Percentiles rank a stretch among this genome's conserved stretches.
These are phyloP conservation scores for Tricholoma flavovirens DNA, from an alignment of 768 basidiomycete genomes.

Conservation along the genomic window DNA sequence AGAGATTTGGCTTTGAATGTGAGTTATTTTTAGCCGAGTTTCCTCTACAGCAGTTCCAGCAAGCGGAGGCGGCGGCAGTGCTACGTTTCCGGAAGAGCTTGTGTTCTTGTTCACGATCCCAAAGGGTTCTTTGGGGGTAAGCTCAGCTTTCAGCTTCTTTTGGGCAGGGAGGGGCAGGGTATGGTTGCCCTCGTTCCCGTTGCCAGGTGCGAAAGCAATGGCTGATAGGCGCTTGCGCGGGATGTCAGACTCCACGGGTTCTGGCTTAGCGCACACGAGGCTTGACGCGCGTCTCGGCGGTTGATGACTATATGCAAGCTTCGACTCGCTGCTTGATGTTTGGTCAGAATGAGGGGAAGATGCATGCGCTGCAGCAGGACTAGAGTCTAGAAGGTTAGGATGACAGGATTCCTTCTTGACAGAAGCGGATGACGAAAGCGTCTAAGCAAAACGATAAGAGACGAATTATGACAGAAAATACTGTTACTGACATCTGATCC, in stretches of 20 bases:
- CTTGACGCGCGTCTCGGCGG: conserved; percentile 4
- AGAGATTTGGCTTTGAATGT: conserved; percentile 11
- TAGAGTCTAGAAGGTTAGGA: conserved; percentile 6
- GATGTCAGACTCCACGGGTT: conserved; percentile 19
- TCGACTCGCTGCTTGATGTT: conserved; percentile 3
- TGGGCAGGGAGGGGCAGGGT: neutral
- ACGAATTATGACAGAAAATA: neutral
- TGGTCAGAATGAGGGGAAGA: neutral
- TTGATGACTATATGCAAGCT: neutral
- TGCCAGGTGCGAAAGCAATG: conserved; percentile 15
- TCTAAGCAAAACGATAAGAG: neutral
- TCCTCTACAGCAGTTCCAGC: conserved; percentile 12
- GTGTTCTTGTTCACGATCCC: conserved; percentile 16
- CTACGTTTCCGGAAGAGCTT: neutral
- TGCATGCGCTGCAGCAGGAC: neutral
- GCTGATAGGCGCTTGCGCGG: conserved; percentile 35
- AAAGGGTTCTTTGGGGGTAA: conserved; percentile 21
- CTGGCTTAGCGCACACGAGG: conserved; percentile 7
- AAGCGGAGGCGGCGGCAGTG: neutral
- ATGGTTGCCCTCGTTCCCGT: conserved; percentile 4
- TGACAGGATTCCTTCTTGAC: conserved; percentile 6
- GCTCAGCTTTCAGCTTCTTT: conserved; percentile 28
- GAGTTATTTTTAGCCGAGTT: conserved; percentile 8
- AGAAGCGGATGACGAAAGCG: neutral
- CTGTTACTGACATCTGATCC: neutral